Evolutionary conservation across 2,329 filamentous ascomycete species (phyloP).

Genomic region (Hypomyces perniciosus): DNA sequence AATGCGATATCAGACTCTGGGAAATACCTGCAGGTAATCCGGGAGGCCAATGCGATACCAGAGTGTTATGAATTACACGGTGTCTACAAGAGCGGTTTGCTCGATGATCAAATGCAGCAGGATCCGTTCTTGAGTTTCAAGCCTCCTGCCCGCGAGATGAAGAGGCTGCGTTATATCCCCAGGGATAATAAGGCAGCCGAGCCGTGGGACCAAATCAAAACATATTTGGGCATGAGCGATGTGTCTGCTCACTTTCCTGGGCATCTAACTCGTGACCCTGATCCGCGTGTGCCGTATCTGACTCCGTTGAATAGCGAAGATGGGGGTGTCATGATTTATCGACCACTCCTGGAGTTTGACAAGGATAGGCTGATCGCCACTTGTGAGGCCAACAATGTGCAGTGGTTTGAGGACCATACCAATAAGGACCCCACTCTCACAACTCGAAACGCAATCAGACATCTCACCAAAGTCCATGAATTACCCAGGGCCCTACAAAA

Average conservation of each 20-base stretch:
- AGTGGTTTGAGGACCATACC: slow-evolving; percentile 80
- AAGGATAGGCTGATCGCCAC: slow-evolving; percentile 71
- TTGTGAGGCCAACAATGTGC: slow-evolving; percentile 59
- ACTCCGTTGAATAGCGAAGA: slow-evolving; percentile 45
- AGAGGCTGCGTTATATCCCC: slow-evolving; percentile 23
- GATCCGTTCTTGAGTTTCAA: slow-evolving; percentile 35
- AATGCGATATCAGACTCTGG: slow-evolving; percentile 67
- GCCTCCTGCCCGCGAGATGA: slow-evolving; percentile 26
- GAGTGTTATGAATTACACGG: slow-evolving; percentile 74
- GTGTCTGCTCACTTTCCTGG: slow-evolving; percentile 24
- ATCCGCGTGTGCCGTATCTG: slow-evolving; percentile 26
- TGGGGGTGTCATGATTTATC: slow-evolving; percentile 60
- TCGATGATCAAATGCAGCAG: slow-evolving; percentile 37
- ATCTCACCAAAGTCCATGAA: slow-evolving; percentile 50
- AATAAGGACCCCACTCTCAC: slow-evolving; percentile 76
- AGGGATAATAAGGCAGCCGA: slow-evolving; percentile 23
- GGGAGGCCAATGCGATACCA: slow-evolving; percentile 61
- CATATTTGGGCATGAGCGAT: slow-evolving; percentile 16
- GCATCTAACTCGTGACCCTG: slow-evolving; percentile 14
- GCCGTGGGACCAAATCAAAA: slow-evolving; percentile 13
- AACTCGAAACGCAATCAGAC: slow-evolving; percentile 70
- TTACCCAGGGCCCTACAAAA: slow-evolving; percentile 68
- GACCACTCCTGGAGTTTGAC: slow-evolving; percentile 63
- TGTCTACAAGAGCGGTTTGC: slow-evolving; percentile 58
- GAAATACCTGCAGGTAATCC: slow-evolving; percentile 58